Evolutionary conservation across 306 rosid genomes (phyloP).

Genomic region (Acacia acuminata): DNA sequence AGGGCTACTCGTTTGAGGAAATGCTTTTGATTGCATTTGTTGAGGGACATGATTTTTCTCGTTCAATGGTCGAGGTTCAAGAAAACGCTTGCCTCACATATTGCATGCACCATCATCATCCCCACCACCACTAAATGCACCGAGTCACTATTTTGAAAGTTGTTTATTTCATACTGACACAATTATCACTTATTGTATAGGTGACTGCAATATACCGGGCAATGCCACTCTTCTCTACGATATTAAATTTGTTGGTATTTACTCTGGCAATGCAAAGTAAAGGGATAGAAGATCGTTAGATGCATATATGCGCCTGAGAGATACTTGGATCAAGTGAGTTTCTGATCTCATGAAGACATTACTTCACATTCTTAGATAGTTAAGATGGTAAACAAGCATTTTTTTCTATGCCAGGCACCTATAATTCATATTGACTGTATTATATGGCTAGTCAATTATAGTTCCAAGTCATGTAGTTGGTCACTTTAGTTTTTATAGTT

Average conservation of each 20-base stretch:
- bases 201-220: constrained; percentile 94
- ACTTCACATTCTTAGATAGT: constrained; percentile 24
- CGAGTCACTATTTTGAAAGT: constrained; percentile 4
- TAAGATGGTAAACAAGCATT: constrained; percentile 33
- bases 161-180: constrained; percentile 34
- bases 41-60: constrained; percentile 10
- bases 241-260: constrained; percentile 67
- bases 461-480: neutral
- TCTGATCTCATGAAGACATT: constrained; percentile 18
- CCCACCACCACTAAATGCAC: constrained; percentile 4
- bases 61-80: constrained; percentile 16
- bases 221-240: constrained; percentile 91
- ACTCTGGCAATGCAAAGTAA: constrained; percentile 79
- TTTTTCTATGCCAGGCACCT: constrained; percentile 21
- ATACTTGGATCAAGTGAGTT: constrained; percentile 46
- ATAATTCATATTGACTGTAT: constrained; percentile 2
- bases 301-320: constrained; percentile 24
- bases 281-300: constrained; percentile 30
- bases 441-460: neutral
- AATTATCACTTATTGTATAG: constrained; percentile 43
- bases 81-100: constrained; percentile 7
- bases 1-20: constrained; percentile 8
- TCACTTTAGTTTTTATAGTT: neutral
- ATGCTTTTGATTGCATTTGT: neutral
- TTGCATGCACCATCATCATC: neutral